Percentiles rank a stretch among this genome's conserved stretches.
Conservation (phyloP, 352 stramenopile species). For the Peronosclerospora sorghi region DNA sequence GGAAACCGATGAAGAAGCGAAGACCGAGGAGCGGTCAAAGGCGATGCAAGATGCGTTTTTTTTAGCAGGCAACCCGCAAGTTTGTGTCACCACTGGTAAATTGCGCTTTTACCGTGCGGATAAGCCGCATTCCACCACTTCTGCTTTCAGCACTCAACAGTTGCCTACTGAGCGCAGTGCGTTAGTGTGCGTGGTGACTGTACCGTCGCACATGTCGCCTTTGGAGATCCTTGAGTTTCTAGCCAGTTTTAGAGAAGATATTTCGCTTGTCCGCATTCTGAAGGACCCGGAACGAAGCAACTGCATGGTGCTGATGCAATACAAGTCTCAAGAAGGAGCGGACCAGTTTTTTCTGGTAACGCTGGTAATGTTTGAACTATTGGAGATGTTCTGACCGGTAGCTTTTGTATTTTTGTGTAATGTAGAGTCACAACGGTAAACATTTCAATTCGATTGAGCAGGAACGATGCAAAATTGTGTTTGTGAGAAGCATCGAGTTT, state of each 20-base stretch:
- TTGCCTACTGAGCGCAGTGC: constrained; percentile 61
- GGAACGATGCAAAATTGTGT: constrained; percentile 84
- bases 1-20: constrained; percentile 33
- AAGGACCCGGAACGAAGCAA: constrained; percentile 74
- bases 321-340: constrained; percentile 59
- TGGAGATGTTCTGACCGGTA: not conserved
- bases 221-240: constrained; percentile 82
- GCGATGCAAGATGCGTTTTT: constrained; percentile 34
- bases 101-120: constrained; percentile 76
- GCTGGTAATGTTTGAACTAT: not conserved
- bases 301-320: constrained; percentile 82
- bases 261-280: constrained; percentile 67
- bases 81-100: constrained; percentile 63
- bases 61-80: constrained; percentile 67
- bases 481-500: constrained; percentile 84
- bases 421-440: constrained; percentile 74
- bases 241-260: constrained; percentile 56
- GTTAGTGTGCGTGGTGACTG: constrained; percentile 71
- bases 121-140: constrained; percentile 26
- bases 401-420: not conserved
- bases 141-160: constrained; percentile 13
- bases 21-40: constrained; percentile 21
- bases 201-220: constrained; percentile 76
- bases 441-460: constrained; percentile 90
- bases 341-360: constrained; percentile 68